These are phyloP conservation scores for Syncephalastrum monosporum DNA, from an alignment of 371 early-diverging fungal species.

Conservation along the genomic window DNA sequence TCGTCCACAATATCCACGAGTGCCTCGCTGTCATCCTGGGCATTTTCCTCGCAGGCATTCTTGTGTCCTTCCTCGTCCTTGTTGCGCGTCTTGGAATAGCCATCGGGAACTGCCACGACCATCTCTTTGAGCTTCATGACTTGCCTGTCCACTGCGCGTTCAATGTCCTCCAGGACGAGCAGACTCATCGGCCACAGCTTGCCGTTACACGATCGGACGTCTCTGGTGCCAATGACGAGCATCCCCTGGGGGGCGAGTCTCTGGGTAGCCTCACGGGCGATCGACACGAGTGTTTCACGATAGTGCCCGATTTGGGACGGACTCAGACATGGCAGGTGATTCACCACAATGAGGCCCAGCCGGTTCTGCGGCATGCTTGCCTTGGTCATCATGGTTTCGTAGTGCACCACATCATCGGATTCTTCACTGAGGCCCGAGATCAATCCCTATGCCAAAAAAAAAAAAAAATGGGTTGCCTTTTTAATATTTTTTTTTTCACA, in stretches of 20 bases:
- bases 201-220: conserved; percentile 58
- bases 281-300: conserved; percentile 57
- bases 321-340: conserved; percentile 55
- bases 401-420: conserved; percentile 71
- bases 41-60: background rate
- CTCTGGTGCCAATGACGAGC: conserved; percentile 73
- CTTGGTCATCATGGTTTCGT: conserved; percentile 60
- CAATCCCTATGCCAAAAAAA: conserved; percentile 49
- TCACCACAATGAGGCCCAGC: conserved; percentile 58
- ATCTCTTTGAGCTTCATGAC: conserved; percentile 74
- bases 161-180: conserved; percentile 77
- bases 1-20: conserved; percentile 30
- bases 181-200: conserved; percentile 76
- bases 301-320: conserved; percentile 55
- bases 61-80: conserved; percentile 22
- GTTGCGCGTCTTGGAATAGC: conserved; percentile 69
- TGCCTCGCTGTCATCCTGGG: conserved; percentile 25
- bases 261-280: conserved; percentile 53
- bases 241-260: conserved; percentile 63
- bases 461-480: no score
- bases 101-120: conserved; percentile 82
- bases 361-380: conserved; percentile 31
- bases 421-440: conserved; percentile 80
- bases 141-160: conserved; percentile 51
- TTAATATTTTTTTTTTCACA: no score